Conservation (phyloP, 2,329 filamentous ascomycete genomes). For the Chrysoporthe deuterocubensis region DNA sequence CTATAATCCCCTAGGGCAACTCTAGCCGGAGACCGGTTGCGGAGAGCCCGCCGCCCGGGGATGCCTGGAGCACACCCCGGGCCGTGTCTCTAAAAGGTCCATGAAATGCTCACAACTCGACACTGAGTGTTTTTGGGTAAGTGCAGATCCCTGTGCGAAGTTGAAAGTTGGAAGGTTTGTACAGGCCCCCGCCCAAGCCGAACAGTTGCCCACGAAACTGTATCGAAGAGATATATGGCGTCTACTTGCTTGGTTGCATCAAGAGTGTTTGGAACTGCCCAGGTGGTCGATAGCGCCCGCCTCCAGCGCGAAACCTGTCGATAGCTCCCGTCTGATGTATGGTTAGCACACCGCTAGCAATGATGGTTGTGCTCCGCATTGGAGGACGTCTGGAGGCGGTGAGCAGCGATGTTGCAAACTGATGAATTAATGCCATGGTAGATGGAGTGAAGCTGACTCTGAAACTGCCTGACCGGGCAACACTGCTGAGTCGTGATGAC, state of each 20-base stretch:
- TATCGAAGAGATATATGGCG: not conserved
- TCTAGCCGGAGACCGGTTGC: not conserved
- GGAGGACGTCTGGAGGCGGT: slow-evolving; percentile 3
- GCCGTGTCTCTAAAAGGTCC: not conserved
- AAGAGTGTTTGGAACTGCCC: not conserved
- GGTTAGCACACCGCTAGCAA: not conserved
- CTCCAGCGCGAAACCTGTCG: not conserved
- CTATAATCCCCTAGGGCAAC: not conserved
- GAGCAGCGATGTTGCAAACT: not conserved
- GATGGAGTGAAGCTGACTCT: not conserved
- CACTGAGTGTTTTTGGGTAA: too few relatives aligned
- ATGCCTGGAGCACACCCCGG: not conserved
- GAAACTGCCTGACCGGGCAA: not conserved
- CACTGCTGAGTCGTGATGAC: not conserved
- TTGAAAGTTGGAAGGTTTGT: not conserved
- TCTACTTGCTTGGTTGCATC: not conserved
- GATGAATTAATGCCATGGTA: not conserved
- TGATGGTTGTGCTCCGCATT: not conserved
- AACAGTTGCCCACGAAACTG: not conserved
- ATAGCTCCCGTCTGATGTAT: not conserved
- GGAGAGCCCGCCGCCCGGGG: not conserved
- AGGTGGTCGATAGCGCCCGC: not conserved
- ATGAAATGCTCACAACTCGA: not conserved
- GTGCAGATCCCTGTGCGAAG: too few relatives aligned
- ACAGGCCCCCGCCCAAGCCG: not conserved